phyloP scores from a whole-genome alignment of 495 filamentous ascomycete genomes.

The Hypoxylon trugodes region DNA sequence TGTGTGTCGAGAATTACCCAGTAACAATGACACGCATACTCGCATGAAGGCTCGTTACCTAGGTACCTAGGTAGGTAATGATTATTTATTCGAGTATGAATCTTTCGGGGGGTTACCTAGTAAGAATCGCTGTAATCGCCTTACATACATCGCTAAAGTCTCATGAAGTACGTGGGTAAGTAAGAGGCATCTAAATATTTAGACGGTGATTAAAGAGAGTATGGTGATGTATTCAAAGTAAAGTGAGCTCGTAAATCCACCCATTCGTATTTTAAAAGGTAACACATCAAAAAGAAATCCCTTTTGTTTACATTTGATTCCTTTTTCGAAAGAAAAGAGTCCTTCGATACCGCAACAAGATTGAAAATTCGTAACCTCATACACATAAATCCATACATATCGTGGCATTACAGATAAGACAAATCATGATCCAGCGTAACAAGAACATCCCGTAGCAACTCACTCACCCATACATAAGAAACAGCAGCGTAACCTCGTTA shows the following conservation, averaged over 20 bases:
- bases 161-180: too few relatives aligned
- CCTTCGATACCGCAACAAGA: slow-evolving; percentile 1
- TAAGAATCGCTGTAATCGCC: too few relatives aligned
- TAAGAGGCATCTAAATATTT: neutral
- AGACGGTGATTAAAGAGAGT: neutral
- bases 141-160: too few relatives aligned
- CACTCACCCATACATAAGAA: slow-evolving; percentile 5
- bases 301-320: neutral
- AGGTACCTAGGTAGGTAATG: too few relatives aligned
- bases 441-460: neutral
- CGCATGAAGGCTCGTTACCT: too few relatives aligned
- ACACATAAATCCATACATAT: slow-evolving; percentile 33
- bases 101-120: too few relatives aligned
- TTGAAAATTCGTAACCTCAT: slow-evolving; percentile 12
- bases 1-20: too few relatives aligned
- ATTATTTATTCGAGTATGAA: too few relatives aligned
- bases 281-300: neutral
- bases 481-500: slow-evolving; percentile 24
- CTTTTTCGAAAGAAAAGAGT: neutral
- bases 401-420: slow-evolving; percentile 20
- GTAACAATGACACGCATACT: too few relatives aligned
- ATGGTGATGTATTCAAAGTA: neutral
- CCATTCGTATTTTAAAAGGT: slow-evolving; percentile 3
- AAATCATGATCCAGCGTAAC: neutral
- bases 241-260: neutral